Evolutionary conservation across 495 filamentous ascomycete species (phyloP), one percentile per base, ranked within the genome.

Genomic region (Aspergillus saccharolyticus): DNA sequence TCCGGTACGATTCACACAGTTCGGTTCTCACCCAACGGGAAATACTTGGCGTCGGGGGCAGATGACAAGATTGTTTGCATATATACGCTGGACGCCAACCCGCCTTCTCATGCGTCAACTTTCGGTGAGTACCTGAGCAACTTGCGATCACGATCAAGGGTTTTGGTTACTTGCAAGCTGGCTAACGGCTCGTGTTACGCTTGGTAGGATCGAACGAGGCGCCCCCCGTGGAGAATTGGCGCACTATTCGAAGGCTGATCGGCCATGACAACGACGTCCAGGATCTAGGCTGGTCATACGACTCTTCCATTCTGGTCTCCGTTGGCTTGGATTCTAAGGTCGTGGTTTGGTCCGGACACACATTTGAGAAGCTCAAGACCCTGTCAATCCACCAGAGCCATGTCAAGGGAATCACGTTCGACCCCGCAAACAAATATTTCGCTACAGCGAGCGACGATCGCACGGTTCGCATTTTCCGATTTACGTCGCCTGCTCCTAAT

Each of bases 261-360:
- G 95, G 95, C 9, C 94, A 99, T 66, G 94, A 99, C 52, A 97
- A 97, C 71, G 94, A 99, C 75, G 91, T 99, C 42, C 94, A 97
- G 72, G 95, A 99, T 79, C 78, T 97, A 54, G 94, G 90, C 28
- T 99, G 94, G 94, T 96, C 94, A 33, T 87, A 88, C 65, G 94
- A 99, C 76, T 94, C 91, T 22, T 96, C 91, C 1, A 90, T 99
- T 22, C 74, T 99, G 61, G 91, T 97, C 8, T 97, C 94, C 2
- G 95, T 97, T 8, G 95, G 94, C 3, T 78, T 99, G 58, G 94
- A 99, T 73, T 97, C 95, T 19, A 97, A 97, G 72, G 86, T 97
- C 17, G 95, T 99, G 45, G 87, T 97, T 15, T 99, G 94, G 94
- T 96, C 91, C 1, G 94, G 94, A 16, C 85, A 91, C 70, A 97